These are phyloP conservation scores for Fusarium sp. DNA, from an alignment of 2,329 filamentous ascomycete genomes.

Conservation along the genomic window DNA sequence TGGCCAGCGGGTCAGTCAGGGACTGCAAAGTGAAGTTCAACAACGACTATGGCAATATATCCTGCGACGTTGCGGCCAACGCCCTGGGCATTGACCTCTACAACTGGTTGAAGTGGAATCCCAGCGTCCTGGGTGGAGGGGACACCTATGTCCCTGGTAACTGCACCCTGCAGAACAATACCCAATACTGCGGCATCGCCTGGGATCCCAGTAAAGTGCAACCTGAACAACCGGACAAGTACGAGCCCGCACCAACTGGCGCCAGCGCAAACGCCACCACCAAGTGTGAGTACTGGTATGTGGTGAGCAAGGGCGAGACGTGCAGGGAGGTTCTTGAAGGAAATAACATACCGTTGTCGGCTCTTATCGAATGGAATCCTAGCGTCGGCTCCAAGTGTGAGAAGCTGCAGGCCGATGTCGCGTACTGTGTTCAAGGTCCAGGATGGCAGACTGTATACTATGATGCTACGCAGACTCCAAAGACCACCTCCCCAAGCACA, in stretches of 20 bases:
- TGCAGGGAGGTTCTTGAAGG: background rate
- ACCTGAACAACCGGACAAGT: background rate
- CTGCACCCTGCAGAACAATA: background rate
- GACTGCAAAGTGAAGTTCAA: background rate
- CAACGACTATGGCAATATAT: background rate
- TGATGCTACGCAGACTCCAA: background rate
- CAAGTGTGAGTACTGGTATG: background rate
- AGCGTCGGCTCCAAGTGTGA: background rate
- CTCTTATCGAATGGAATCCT: background rate
- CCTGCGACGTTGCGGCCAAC: background rate
- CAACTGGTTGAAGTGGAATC: too few relatives aligned
- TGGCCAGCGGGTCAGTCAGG: background rate
- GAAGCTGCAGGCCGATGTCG: background rate
- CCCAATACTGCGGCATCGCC: background rate
- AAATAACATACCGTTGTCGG: background rate
- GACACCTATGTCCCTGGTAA: background rate
- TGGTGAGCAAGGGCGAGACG: background rate
- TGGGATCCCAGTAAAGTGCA: background rate
- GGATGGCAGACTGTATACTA: background rate
- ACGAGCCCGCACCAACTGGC: background rate
- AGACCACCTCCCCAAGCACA: background rate
- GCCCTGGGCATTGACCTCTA: background rate
- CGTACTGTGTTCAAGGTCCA: background rate
- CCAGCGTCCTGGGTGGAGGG: too few relatives aligned
- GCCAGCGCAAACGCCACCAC: background rate